These are phyloP conservation scores for Hemisphaericaspora xylofermentans DNA, from an alignment of 1,139 yeast species.

Conservation along the genomic window DNA sequence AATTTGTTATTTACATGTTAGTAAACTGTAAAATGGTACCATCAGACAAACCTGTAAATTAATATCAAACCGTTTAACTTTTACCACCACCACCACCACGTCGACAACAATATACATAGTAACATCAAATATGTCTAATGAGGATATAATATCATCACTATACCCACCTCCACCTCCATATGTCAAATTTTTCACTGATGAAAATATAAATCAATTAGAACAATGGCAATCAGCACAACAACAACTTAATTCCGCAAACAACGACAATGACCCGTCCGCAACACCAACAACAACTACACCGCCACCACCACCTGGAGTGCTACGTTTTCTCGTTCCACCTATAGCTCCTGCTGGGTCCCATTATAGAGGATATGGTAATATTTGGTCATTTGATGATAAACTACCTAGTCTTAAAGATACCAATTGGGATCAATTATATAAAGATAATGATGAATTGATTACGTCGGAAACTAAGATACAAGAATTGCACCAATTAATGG, in stretches of 20 bases:
- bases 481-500: conserved; percentile 68
- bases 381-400: conserved; percentile 76
- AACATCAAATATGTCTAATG: conserved; percentile 14
- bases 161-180: conserved; percentile 89
- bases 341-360: conserved; percentile 55
- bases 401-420: conserved; percentile 65
- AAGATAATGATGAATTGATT: conserved; percentile 43
- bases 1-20: neutral
- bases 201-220: conserved; percentile 45
- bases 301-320: conserved; percentile 32
- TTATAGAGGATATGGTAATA: conserved; percentile 77
- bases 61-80: too few relatives aligned
- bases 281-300: conserved; percentile 1
- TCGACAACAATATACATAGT: too few relatives aligned
- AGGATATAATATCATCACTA: conserved; percentile 57
- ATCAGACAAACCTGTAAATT: neutral
- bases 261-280: conserved; percentile 2
- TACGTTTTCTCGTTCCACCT: conserved; percentile 66
- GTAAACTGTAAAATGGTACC: neutral
- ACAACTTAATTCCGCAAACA: too few relatives aligned
- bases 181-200: conserved; percentile 64
- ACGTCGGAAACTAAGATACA: conserved; percentile 55
- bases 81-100: too few relatives aligned
- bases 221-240: too few relatives aligned
- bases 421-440: conserved; percentile 68